Base-by-base conservation (phyloP, 768 basidiomycete genomes). In the Phaffia australis region DNA sequence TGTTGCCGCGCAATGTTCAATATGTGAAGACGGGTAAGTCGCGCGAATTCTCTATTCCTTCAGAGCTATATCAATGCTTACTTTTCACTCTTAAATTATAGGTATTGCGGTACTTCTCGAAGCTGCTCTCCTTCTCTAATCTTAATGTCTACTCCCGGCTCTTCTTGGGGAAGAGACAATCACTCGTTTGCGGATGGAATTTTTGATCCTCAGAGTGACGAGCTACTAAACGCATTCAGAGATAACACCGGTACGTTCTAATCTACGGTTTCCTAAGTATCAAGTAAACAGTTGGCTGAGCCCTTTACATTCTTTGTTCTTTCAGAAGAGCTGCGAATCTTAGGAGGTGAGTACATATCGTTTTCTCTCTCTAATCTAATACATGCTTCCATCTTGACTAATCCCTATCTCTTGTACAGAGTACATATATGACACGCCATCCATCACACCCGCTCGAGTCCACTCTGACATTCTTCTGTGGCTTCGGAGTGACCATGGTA, bases 381-480 rank as follows among this genome's bases (percentile, higher is more conserved):
- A 1, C 7, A 25, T 35, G 4, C 47, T 30, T 48, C 15, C 30
- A 19, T 27, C 32, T 65, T 47, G 21, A 35, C 3, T 1, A 27
- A 15, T 27, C 11, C 42, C 64, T 3, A 25, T 21, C 35, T 30
- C 35, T 35, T 16, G 7, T 18, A 1, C 32, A 66, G 65, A 58
- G 15, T 66, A 30, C 59, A 35, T 66, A 27, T 35, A 25, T 3
- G 25, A 21, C 50, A 52, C 47, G 60, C 58, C 14, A 46, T 46
- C 27, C 59, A 60, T 42, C 21, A 25, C 29, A 23, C 59, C 65
- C 27, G 50, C 25, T 3, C 46, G 8, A 1, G 30, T 66, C 25
- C 61, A 60, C 23, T 19, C 18, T 3, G 65, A 66, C 54, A 68
- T 68, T n/a, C 30, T 63, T n/a, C 56, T 55, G 16, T 68, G 66